Evolutionary conservation across 2,329 filamentous ascomycete species (phyloP), one percentile per base, ranked within the genome.

Genomic region (Alternaria tenuissima): DNA sequence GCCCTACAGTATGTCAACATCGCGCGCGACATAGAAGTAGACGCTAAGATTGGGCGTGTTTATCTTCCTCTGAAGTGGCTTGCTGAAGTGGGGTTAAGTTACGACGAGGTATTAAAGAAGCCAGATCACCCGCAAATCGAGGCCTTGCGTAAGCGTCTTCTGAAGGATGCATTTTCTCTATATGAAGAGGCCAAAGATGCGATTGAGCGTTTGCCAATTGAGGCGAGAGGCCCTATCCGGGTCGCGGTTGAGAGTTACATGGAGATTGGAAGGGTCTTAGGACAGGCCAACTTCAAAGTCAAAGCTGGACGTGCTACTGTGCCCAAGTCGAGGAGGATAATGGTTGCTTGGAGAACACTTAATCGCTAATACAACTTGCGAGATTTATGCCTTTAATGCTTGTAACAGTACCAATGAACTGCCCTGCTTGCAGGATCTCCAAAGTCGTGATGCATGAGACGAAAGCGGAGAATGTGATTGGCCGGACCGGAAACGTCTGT

Each of bases 1-100:
- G 90, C 90, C 1, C 79, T 93, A n/a, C 90, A 93, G 70, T 92
- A 90, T 67, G 86, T 91, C 68, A 93, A 93, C 70, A 92, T 93
- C 62, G 88, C 89, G 3, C 87, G 91, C 22, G 91, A 93, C 69
- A 88, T 93, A n/a, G 76, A 80, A 4, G 86, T 87, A 3, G 91
- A 93, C 67, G 88, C 90, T 0, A 78, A 80, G 14, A 86, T 91
- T 36, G 83, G 83, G 1, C 85, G 91, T 7, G 89, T 91, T 7
- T 93, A 93, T 71, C 78, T 93, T 5, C 91, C 91, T 0, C 80
- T 81, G 0, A 77, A 78, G 0, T 93, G 90, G 90, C 79, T 93
- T 2, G 80, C 83, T 39, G 85, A 87, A 53, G 83, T 84, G 53
- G 84, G 82, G 1, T 67, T 91, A 22, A 83, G 81, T 0, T 83